phyloP scores from a whole-genome alignment of 2,329 filamentous ascomycete species.

The Aschersonia sp. region DNA sequence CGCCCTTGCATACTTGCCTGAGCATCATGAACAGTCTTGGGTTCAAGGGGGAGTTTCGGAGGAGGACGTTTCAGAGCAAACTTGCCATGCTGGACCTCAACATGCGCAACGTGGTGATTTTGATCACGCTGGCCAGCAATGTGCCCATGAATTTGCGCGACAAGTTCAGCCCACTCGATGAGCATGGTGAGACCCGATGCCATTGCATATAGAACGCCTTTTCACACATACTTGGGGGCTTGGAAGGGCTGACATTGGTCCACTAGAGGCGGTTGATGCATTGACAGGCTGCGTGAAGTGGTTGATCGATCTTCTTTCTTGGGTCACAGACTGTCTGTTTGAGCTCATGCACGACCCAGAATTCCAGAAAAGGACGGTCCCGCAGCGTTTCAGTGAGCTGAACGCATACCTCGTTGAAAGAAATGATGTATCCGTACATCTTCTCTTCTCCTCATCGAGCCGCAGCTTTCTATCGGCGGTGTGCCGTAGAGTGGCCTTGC shows the following conservation, averaged over 20 bases:
- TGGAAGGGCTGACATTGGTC: slow-evolving; percentile 1
- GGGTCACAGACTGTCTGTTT: slow-evolving; percentile 46
- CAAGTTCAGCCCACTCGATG: slow-evolving; percentile 45
- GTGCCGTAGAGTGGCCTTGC: slow-evolving; percentile 47
- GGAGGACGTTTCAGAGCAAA: slow-evolving; percentile 55
- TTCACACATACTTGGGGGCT: slow-evolving; percentile 1
- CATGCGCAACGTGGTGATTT: slow-evolving; percentile 54
- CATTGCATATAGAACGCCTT: background rate
- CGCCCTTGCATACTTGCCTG: slow-evolving; percentile 58
- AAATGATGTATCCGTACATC: slow-evolving; percentile 44
- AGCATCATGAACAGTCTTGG: slow-evolving; percentile 69
- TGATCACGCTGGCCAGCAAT: slow-evolving; percentile 50
- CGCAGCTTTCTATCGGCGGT: slow-evolving; percentile 58
- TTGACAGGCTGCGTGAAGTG: slow-evolving; percentile 66
- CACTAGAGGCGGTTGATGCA: slow-evolving; percentile 55
- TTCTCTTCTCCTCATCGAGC: slow-evolving; percentile 60
- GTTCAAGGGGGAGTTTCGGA: slow-evolving; percentile 47
- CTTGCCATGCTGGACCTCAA: slow-evolving; percentile 64
- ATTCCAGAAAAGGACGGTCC: slow-evolving; percentile 35
- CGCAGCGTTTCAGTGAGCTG: slow-evolving; percentile 32
- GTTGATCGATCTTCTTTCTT: slow-evolving; percentile 57
- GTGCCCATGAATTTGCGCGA: slow-evolving; percentile 38
- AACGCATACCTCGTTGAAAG: slow-evolving; percentile 35
- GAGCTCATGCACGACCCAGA: slow-evolving; percentile 35
- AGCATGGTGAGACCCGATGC: slow-evolving; percentile 26